Evolutionary conservation across 768 basidiomycete species (phyloP).

Genomic region (Butyriboletus loyo): DNA sequence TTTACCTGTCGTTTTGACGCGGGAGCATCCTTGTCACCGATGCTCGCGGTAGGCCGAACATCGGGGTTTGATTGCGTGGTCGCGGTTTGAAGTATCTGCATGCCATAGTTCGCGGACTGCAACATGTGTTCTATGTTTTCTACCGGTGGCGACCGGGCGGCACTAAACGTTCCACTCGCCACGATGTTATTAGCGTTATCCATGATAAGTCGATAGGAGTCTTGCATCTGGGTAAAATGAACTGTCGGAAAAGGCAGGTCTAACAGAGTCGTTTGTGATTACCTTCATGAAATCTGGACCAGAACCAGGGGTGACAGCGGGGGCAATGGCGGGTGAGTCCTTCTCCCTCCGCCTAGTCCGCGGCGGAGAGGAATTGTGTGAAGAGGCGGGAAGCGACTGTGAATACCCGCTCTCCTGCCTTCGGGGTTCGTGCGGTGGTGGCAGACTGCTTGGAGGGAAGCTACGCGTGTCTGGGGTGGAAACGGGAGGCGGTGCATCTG

Average conservation of each 20-base stretch:
- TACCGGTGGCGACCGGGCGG: slow-evolving; percentile 22
- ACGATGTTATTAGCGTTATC: slow-evolving; percentile 36
- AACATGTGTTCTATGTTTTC: slow-evolving; percentile 44
- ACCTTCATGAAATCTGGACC: slow-evolving; percentile 45
- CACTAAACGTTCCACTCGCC: slow-evolving; percentile 18
- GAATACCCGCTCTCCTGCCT: slow-evolving; percentile 34
- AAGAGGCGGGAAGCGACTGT: slow-evolving; percentile 23
- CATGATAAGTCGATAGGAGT: slow-evolving; percentile 44
- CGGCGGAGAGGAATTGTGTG: slow-evolving; percentile 28
- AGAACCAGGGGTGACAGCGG: slow-evolving; percentile 25
- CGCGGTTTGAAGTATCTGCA: slow-evolving; percentile 31
- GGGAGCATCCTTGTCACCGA: slow-evolving; percentile 30
- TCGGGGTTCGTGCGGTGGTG: slow-evolving; percentile 31
- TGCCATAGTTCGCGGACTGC: slow-evolving; percentile 42
- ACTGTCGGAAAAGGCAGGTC: slow-evolving; percentile 11
- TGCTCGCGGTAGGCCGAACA: slow-evolving; percentile 19
- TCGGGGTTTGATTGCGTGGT: slow-evolving; percentile 28
- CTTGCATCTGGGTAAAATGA: slow-evolving; percentile 34
- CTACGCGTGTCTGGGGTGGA: slow-evolving; percentile 31
- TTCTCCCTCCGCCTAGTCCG: slow-evolving; percentile 39
- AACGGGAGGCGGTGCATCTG: slow-evolving; percentile 29
- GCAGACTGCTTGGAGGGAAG: slow-evolving; percentile 26
- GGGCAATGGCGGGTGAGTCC: slow-evolving; percentile 28
- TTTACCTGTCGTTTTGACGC: slow-evolving; percentile 35
- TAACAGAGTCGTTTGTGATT: slow-evolving; percentile 4